A percentile compares a stretch with the other conserved stretches of the same genome.
Evolutionary conservation across 192 early-diverging fungal genomes (phyloP).

Genomic region (Geosiphon pyriformis): DNA sequence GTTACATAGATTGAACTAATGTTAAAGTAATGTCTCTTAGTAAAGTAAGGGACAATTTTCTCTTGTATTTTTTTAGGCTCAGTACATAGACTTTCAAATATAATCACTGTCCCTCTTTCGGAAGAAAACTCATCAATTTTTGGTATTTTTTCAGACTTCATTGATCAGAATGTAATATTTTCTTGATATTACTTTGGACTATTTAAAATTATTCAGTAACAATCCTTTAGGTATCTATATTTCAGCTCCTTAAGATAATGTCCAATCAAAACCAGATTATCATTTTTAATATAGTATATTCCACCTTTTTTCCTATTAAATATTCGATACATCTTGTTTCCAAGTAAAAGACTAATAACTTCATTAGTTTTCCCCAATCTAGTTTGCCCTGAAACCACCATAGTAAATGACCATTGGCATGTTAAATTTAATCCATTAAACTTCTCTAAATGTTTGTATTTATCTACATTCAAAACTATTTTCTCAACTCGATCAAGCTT

Average conservation of each 20-base stretch:
- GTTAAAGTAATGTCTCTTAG: slow-evolving; percentile 14
- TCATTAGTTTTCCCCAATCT: slow-evolving; percentile 14
- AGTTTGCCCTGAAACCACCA: background rate
- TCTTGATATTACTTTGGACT: background rate
- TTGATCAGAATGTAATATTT: background rate
- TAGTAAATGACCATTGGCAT: slow-evolving; percentile 12
- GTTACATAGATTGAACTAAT: slow-evolving; percentile 19
- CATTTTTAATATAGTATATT: slow-evolving; percentile 9
- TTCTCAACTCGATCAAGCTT: slow-evolving; percentile 13
- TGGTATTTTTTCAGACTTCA: slow-evolving; percentile 16
- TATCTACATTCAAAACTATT: slow-evolving; percentile 6
- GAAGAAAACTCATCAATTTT: slow-evolving; percentile 8
- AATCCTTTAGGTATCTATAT: slow-evolving; percentile 3
- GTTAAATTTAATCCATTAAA: slow-evolving; percentile 15
- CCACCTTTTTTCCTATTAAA: slow-evolving; percentile 14
- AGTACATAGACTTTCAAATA: slow-evolving; percentile 8
- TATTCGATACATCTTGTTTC: slow-evolving; percentile 8
- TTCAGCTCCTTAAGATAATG: background rate
- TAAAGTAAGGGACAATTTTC: slow-evolving; percentile 13
- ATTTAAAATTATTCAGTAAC: slow-evolving; percentile 11
- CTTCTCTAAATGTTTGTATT: slow-evolving; percentile 5
- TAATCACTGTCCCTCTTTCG: slow-evolving; percentile 16
- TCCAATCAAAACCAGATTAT: slow-evolving; percentile 12
- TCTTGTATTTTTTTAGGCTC: slow-evolving; percentile 2
- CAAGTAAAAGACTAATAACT: slow-evolving; percentile 17